Percentiles rank a stretch among this genome's conserved stretches.
These are phyloP conservation scores for Graphium sp. DNA, from an alignment of 2,329 filamentous ascomycete species.

Conservation along the genomic window DNA sequence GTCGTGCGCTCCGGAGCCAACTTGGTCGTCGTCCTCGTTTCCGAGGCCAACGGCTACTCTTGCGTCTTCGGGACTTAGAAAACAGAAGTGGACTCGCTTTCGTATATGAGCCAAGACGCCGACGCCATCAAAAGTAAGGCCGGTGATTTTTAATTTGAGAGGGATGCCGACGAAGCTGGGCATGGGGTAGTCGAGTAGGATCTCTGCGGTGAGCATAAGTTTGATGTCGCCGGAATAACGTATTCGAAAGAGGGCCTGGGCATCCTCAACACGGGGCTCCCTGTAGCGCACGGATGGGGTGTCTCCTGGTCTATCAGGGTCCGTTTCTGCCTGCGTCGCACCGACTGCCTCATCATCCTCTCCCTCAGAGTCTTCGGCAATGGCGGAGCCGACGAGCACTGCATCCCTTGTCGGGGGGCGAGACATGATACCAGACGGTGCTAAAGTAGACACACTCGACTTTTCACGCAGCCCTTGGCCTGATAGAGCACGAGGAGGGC, in stretches of 20 bases:
- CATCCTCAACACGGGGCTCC: slow-evolving; percentile 67
- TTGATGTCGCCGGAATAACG: slow-evolving; percentile 77
- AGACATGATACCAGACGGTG: slow-evolving; percentile 32
- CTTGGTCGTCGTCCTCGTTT: slow-evolving; percentile 20
- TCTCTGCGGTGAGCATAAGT: slow-evolving; percentile 83
- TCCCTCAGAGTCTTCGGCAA: slow-evolving; percentile 16
- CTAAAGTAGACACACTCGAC: slow-evolving; percentile 44
- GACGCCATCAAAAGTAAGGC: slow-evolving; percentile 86
- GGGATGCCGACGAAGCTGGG: slow-evolving; percentile 94
- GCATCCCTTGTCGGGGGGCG: slow-evolving; percentile 40
- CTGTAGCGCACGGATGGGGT: slow-evolving; percentile 34
- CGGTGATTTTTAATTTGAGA: slow-evolving; percentile 86
- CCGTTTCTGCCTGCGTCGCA: slow-evolving; percentile 6
- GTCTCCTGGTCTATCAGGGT: slow-evolving; percentile 8
- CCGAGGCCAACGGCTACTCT: slow-evolving; percentile 47
- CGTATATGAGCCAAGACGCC: slow-evolving; percentile 85
- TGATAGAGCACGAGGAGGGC: slow-evolving; percentile 16
- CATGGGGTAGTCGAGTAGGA: slow-evolving; percentile 95
- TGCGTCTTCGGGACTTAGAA: slow-evolving; percentile 82
- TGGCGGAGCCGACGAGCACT: slow-evolving; percentile 16
- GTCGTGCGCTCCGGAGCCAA: slow-evolving; percentile 1
- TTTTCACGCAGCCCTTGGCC: slow-evolving; percentile 34
- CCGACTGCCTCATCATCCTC: slow-evolving; percentile 4
- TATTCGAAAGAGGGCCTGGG: slow-evolving; percentile 85
- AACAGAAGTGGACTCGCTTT: slow-evolving; percentile 82